A percentile compares a stretch with the other conserved stretches of the same genome.
Evolutionary conservation across 768 basidiomycete genomes (phyloP).

Genomic region (Boletus barrowsii): DNA sequence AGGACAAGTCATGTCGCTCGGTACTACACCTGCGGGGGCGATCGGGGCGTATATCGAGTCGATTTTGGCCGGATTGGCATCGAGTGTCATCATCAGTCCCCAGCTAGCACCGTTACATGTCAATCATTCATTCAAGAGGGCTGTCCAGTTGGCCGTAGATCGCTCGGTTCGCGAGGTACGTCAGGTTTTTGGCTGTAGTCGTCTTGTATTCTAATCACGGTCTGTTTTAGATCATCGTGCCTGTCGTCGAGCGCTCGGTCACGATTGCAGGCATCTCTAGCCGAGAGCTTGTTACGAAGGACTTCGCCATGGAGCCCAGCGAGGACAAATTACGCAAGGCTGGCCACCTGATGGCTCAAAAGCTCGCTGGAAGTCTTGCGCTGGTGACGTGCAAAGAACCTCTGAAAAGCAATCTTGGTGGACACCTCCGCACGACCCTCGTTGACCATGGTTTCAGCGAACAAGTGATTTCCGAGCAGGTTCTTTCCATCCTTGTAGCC

Average conservation of each 20-base stretch:
- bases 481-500: slow-evolving; percentile 73
- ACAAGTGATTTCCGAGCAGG: slow-evolving; percentile 79
- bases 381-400: slow-evolving; percentile 99
- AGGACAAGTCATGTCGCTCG: slow-evolving; percentile 60
- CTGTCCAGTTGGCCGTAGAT: slow-evolving; percentile 88
- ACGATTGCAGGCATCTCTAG: slow-evolving; percentile 99
- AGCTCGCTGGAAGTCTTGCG: slow-evolving; percentile 93
- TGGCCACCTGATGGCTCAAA: slow-evolving; percentile 94
- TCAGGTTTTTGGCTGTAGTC: neutral
- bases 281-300: slow-evolving; percentile 90
- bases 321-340: slow-evolving; percentile 90
- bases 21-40: slow-evolving; percentile 59
- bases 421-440: slow-evolving; percentile 80
- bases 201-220: neutral
- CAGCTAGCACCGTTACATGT: slow-evolving; percentile 71
- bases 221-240: slow-evolving; percentile 75
- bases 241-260: slow-evolving; percentile 96
- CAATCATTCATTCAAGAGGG: slow-evolving; percentile 85
- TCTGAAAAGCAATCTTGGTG: slow-evolving; percentile 85
- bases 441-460: slow-evolving; percentile 89
- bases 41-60: slow-evolving; percentile 79
- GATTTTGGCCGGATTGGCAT: slow-evolving; percentile 67
- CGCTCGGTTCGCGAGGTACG: slow-evolving; percentile 90
- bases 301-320: slow-evolving; percentile 90
- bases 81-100: slow-evolving; percentile 72